A percentile compares a stretch with the other conserved stretches of the same genome.
phyloP scores from a whole-genome alignment of 225 moss, liverwort and hornwort genomes.

The Bryoerythrophyllum caledonicum region DNA sequence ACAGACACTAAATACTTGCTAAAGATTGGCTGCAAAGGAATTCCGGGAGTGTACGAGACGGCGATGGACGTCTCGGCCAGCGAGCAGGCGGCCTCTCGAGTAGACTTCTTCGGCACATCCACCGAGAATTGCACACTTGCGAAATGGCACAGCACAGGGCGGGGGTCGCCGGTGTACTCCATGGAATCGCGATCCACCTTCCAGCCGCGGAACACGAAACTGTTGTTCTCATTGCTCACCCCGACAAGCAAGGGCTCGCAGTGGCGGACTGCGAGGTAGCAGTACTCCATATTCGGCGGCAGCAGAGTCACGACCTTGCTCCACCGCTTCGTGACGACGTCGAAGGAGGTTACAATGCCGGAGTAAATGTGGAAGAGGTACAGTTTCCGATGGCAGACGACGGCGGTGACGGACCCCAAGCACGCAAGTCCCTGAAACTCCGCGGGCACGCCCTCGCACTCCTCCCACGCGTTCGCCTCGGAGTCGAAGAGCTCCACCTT shows the following conservation, averaged over 20 bases:
- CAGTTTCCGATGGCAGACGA: constrained; percentile 22
- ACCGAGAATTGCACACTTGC: neutral
- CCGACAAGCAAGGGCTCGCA: constrained; percentile 27
- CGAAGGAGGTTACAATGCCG: constrained; percentile 25
- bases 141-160: constrained; percentile 42
- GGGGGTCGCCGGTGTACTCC: constrained; percentile 23
- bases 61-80: too few species aligned
- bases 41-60: neutral
- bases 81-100: neutral
- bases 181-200: constrained; percentile 18
- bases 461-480: constrained; percentile 15
- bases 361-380: constrained; percentile 42
- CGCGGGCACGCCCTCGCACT: constrained; percentile 28
- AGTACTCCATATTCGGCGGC: constrained; percentile 30
- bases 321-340: constrained; percentile 36
- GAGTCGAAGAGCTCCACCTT: constrained; percentile 29
- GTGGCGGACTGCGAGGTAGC: constrained; percentile 33
- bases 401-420: constrained; percentile 31
- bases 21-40: neutral
- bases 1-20: constrained; percentile 4
- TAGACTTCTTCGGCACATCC: neutral
- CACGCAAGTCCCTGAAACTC: constrained; percentile 30
- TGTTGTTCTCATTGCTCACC: constrained; percentile 31
- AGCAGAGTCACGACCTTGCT: constrained; percentile 34
- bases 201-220: constrained; percentile 37